phyloP scores from a whole-genome alignment of 148 eudicot genomes.

The Rhododendron simsii region DNA sequence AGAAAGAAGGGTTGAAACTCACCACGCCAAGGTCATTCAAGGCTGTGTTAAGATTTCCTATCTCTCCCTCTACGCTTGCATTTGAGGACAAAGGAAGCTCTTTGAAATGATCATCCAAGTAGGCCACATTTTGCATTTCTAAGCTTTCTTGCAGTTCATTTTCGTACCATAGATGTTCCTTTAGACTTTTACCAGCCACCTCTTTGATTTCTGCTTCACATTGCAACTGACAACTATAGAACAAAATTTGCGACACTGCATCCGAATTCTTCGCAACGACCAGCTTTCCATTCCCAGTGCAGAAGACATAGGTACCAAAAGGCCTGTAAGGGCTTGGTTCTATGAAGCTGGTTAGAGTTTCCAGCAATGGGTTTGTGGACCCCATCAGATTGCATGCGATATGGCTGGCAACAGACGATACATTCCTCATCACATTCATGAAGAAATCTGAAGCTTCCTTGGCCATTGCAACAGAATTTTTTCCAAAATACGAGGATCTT shows the following conservation, averaged over 20 bases:
- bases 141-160: slow-evolving; percentile 39
- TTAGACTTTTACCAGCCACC: slow-evolving; percentile 41
- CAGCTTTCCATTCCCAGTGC: slow-evolving; percentile 52
- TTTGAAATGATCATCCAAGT: slow-evolving; percentile 38
- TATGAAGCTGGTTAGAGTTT: slow-evolving; percentile 42
- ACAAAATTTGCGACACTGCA: slow-evolving; percentile 68
- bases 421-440: slow-evolving; percentile 47
- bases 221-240: slow-evolving; percentile 55
- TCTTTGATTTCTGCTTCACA: slow-evolving; percentile 40
- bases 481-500: slow-evolving; percentile 28
- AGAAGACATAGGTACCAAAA: slow-evolving; percentile 67
- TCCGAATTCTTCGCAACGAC: slow-evolving; percentile 57
- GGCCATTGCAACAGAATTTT: slow-evolving; percentile 12
- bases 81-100: slow-evolving; percentile 57
- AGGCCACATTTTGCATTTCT: slow-evolving; percentile 42
- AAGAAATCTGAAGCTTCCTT: slow-evolving; percentile 31
- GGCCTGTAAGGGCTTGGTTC: slow-evolving; percentile 87
- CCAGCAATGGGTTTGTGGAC: slow-evolving; percentile 53
- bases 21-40: slow-evolving; percentile 76
- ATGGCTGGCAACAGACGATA: slow-evolving; percentile 48
- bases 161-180: slow-evolving; percentile 52
- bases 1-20: slow-evolving; percentile 19
- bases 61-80: slow-evolving; percentile 15
- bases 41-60: slow-evolving; percentile 26
- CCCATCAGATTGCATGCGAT: slow-evolving; percentile 76